Evolutionary conservation across 441 rosid genomes (phyloP), one percentile per base, ranked within the genome.

Genomic region (Syzygium syzygioides): DNA sequence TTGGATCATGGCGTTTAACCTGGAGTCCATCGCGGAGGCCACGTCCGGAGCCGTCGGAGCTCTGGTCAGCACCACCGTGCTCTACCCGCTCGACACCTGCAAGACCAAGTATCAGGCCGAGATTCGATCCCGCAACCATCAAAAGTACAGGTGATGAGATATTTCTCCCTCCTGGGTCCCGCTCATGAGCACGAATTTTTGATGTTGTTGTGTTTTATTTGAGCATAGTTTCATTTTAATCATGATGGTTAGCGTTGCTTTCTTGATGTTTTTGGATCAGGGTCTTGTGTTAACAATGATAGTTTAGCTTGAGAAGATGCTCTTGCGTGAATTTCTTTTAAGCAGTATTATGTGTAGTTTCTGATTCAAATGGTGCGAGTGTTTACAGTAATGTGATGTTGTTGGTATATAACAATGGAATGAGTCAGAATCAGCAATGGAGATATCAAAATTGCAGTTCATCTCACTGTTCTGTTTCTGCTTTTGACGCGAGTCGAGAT

Each of bases 51-150:
- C 97, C 91, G 89, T 96, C 85, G 99, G 97, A 80, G 94, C 98
- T 64, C 93, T 97, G 86, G 95, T 96, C n/a, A 96, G 98, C 95
- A 96, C 97, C 37, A 95, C 99, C 55, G 91, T 95, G 14, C 88
- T 95, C 80, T 96, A 97, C 93, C 98, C 99, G 89, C 98, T 97
- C 52, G 99, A 97, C 88, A 97, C 97, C 57, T 97, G 99, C 90
- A 96, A 96, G 93, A 94, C 94, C 92, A 96, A 96, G 87, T 97
- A 95, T 88, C 99, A 97, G 85, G 98, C 99, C 53, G 99, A 97
- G 93, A 92, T 93, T 89, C 90, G 93, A 87, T 92, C 95, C 92
- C 94, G 91, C 7, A 94, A 93, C 87, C 97, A 93, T 76, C 96
- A 90, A 87, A 96, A 95, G 90, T 96, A 96, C 93, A 94, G 96